These are phyloP conservation scores for Copromyces sp. DNA, from an alignment of 495 filamentous ascomycete species.

Conservation along the genomic window DNA sequence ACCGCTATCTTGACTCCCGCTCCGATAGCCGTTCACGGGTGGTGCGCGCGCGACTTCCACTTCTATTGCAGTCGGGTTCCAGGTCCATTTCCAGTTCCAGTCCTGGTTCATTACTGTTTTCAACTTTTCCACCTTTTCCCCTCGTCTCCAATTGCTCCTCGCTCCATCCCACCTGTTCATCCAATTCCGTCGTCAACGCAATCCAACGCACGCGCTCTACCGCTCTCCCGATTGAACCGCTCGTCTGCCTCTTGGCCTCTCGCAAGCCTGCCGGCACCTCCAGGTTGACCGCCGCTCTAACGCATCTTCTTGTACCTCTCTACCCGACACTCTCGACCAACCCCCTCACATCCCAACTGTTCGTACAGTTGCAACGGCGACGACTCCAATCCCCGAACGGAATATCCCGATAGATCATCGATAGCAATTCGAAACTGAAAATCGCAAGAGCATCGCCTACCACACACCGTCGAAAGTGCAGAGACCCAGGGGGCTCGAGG, in stretches of 20 bases:
- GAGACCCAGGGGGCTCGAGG: not conserved
- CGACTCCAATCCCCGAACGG: not conserved
- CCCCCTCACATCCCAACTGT: not conserved
- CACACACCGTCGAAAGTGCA: not conserved
- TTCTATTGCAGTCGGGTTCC: not conserved
- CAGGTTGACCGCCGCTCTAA: not conserved
- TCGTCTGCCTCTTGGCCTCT: not conserved
- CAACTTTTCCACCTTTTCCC: not conserved
- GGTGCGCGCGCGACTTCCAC: not conserved
- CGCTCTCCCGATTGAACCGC: not conserved
- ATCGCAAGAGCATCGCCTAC: not conserved
- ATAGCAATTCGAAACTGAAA: not conserved
- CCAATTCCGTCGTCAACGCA: not conserved
- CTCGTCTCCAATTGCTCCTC: not conserved
- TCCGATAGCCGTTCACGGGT: not conserved
- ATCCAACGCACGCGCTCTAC: not conserved
- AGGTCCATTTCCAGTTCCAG: conserved; percentile 1
- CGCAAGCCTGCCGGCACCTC: not conserved
- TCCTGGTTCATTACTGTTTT: not conserved
- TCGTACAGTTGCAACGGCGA: not conserved
- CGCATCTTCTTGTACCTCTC: not conserved
- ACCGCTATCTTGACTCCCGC: not conserved
- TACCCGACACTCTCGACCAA: not conserved
- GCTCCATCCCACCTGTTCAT: not conserved
- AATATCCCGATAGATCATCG: not conserved